Base-by-base conservation (phyloP, 2,329 filamentous ascomycete species). In the Hymenoscyphus fructigenus region DNA sequence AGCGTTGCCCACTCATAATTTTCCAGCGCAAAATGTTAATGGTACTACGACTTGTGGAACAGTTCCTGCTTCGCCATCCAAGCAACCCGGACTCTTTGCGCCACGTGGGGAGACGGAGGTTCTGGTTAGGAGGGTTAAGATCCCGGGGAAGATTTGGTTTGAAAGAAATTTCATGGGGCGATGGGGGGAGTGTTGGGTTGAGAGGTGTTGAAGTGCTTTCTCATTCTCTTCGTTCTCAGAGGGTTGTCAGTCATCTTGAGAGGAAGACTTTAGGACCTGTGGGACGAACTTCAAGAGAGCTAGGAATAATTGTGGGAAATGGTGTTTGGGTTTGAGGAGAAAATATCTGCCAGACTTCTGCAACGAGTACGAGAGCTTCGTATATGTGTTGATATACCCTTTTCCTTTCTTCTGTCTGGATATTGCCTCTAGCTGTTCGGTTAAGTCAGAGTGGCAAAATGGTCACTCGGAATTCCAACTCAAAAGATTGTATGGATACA, bases 71-170 rank as follows among this genome's bases (percentile, higher is more conserved):
- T 38, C 36, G 12, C n/a, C n/a, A n/a, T n/a, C n/a, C n/a, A n/a
- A n/a, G n/a, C n/a, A n/a, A n/a, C n/a, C n/a, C n/a, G n/a, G n/a
- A n/a, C n/a, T n/a, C n/a, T 38, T 17, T 12, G 36, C 2, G n/a
- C 26, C 28, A 14, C 41, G 65, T 17, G 34, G 65, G 20, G 38
- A 20, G n/a, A 61, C 59, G 20, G 58, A 63, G 57, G 60, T 62
- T 6, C 6, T 57, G n/a, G 26, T 62, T 57, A 60, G 69, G 36
- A 41, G 34, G 32, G 62, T 66, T 3, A 41, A 57, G 15, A 26
- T 69, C 2, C 67, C 67, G 7, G 12, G 10, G 20, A 61, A 59
- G 57, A 44, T 69, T 6, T 66, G 62, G 64, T 41, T 60, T 23
- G 62, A 57, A 15, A 62, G 64, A 29, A 65, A 60, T 29, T 32